These are phyloP conservation scores for Rhynchospora tenuis DNA, from an alignment of 176 grass and related monocot genomes.

Conservation along the genomic window DNA sequence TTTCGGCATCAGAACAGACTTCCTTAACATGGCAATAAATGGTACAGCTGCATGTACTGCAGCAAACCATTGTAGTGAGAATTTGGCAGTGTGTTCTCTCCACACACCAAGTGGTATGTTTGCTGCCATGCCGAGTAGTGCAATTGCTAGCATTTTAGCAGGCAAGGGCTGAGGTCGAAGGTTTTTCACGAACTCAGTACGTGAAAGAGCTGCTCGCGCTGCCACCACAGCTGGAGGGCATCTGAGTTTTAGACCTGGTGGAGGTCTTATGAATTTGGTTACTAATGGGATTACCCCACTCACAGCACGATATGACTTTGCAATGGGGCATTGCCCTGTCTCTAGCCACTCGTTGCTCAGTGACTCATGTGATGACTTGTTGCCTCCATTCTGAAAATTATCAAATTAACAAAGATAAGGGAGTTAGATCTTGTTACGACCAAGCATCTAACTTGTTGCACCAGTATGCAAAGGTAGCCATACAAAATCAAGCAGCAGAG, in stretches of 20 bases:
- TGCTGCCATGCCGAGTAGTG: slow-evolving; percentile 74
- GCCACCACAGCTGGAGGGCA: slow-evolving; percentile 78
- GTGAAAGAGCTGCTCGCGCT: slow-evolving; percentile 64
- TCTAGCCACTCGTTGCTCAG: slow-evolving; percentile 79
- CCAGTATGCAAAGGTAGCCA: background rate
- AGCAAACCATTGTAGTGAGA: slow-evolving; percentile 87
- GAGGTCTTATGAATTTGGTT: slow-evolving; percentile 59
- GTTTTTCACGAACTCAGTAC: slow-evolving; percentile 67
- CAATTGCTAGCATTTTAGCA: slow-evolving; percentile 83
- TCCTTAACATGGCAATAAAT: slow-evolving; percentile 88
- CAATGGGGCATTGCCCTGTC: slow-evolving; percentile 90
- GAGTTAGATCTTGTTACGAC: background rate
- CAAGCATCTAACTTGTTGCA: background rate
- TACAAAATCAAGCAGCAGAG: background rate
- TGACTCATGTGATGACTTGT: slow-evolving; percentile 56
- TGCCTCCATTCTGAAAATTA: slow-evolving; percentile 54
- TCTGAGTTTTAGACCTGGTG: slow-evolving; percentile 78
- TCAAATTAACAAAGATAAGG: background rate
- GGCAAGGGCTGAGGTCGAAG: slow-evolving; percentile 77
- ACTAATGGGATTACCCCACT: slow-evolving; percentile 78
- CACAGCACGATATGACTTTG: slow-evolving; percentile 80
- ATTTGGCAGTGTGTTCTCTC: slow-evolving; percentile 90
- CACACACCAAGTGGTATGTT: slow-evolving; percentile 93
- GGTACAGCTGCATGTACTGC: slow-evolving; percentile 82
- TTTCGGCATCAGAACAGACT: slow-evolving; percentile 85